Evolutionary conservation across 176 grass and related monocot genomes (phyloP), one percentile per base, ranked within the genome.

Genomic region (Saccharum officinarum): DNA sequence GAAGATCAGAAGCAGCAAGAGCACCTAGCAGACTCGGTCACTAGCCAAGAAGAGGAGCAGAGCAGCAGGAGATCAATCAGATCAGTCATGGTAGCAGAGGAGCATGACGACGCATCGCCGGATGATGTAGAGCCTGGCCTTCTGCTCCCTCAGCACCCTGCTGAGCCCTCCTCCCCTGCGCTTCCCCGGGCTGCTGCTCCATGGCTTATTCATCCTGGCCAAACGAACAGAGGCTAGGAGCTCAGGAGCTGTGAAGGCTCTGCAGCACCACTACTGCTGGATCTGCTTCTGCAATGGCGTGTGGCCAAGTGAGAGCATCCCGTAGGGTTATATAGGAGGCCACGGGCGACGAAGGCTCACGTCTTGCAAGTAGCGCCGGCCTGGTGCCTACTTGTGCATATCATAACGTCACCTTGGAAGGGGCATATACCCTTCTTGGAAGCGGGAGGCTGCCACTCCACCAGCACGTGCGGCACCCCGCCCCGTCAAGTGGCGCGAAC

Each of bases 71-170:
- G 26, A 46, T 78, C 71, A 92, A 52, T 92, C 90, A 26, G 26
- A 46, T 78, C 71, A 92, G 62, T 92, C 90, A 86, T 92, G 90
- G 63, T 83, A 89, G 80, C 87, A 92, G 70, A 92, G 91, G 10
- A 92, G 91, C 81, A 87, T 89, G 76, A 92, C 87, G 30, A 92
- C 80, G 70, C 91, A 92, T 75, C 91, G 75, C 41, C 76, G 75
- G 79, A 92, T 89, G 63, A 89, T 89, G 83, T 87, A 89, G 39
- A 92, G 84, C 83, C 87, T 86, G 1, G 87, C 87, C 83, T 89
- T 89, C 68, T 92, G 90, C 75, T 92, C 87, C 79, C 84, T 92
- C 69, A 92, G 69, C 87, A 84, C 64, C 80, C 83, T 89, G 87
- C 80, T 81, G 1, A 92, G 90, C 0, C 90, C 86, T 75, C 79